Evolutionary conservation across 768 basidiomycete genomes (phyloP), one percentile per base, ranked within the genome.

Genomic region (Crepidotus variabilis): DNA sequence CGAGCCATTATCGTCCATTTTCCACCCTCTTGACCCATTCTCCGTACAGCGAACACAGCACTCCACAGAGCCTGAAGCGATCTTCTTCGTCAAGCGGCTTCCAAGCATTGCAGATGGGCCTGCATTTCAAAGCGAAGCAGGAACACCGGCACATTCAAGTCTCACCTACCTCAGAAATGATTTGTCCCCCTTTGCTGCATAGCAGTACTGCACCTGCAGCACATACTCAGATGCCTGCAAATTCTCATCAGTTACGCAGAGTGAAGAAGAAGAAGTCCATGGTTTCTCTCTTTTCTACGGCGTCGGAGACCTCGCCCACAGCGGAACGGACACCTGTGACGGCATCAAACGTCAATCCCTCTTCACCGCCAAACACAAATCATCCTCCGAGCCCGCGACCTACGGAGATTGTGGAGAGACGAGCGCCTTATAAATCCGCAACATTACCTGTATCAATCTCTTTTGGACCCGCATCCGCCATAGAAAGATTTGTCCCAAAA

Each of bases 231-330:
- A 33, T 32, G 10, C 16, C 28, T 24, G 2, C 50, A 20, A 10
- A 11, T 52, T 52, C 35, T 9, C 21, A 20, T 23, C 18, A 50
- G 52, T 51, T 45, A 13, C 55, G 60, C 13, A 59, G 57, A 45
- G 54, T 74, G 51, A 74, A 69, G 67, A 73, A 71, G 59, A 76
- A 75, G 61, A 67, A 70, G 48, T 76, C 77, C 11, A 63, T 76
- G 50, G 65, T 68, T 14, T 69, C 75, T 23, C 65, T 76, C 50
- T 68, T 73, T 56, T 53, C 61, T 9, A 32, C 43, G n/a, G 16
- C 57, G 22, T 36, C 60, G 22, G 55, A 56, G 6, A 60, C 62
- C 2, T 61, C 59, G 16, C 52, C 46, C 2, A 39, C 47, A 49
- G n/a, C 57, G 16, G 39, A 7, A 23, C 52, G 55, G 47, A 20